Evolutionary conservation across 1,139 yeast genomes (phyloP).

Genomic region (Hansenula lynferdii): DNA sequence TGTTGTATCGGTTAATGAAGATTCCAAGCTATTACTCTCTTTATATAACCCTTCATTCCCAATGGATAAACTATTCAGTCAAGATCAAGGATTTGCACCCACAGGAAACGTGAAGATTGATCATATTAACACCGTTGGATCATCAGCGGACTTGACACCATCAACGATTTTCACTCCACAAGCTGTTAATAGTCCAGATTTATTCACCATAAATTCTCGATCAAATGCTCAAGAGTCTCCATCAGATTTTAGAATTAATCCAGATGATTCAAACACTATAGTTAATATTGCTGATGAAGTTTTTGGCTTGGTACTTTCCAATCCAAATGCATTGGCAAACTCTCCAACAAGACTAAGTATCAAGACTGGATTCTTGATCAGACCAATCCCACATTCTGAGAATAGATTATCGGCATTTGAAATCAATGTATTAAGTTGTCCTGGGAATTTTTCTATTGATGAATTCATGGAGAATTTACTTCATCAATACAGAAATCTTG

Average conservation of each 20-base stretch:
- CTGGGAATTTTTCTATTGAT: slow-evolving; percentile 51
- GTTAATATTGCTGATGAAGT: slow-evolving; percentile 52
- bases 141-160: slow-evolving; percentile 22
- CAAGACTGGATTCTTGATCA: slow-evolving; percentile 66
- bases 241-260: slow-evolving; percentile 18
- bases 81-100: slow-evolving; percentile 19
- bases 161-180: slow-evolving; percentile 29
- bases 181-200: slow-evolving; percentile 32
- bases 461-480: slow-evolving; percentile 57
- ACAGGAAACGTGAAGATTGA: slow-evolving; percentile 14
- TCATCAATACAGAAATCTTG: slow-evolving; percentile 63
- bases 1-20: slow-evolving; percentile 66
- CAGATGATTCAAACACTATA: slow-evolving; percentile 21
- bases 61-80: slow-evolving; percentile 26
- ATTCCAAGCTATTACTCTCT: slow-evolving; percentile 51
- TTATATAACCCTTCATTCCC: slow-evolving; percentile 29
- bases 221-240: slow-evolving; percentile 17
- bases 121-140: slow-evolving; percentile 20
- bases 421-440: slow-evolving; percentile 65
- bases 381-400: slow-evolving; percentile 27
- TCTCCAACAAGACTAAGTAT: slow-evolving; percentile 67
- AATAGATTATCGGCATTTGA: slow-evolving; percentile 37
- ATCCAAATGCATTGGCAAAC: slow-evolving; percentile 60
- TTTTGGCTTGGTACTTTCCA: slow-evolving; percentile 57
- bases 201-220: slow-evolving; percentile 32